Percentiles rank a stretch among this genome's conserved stretches.
Evolutionary conservation across 2,329 filamentous ascomycete genomes (phyloP).

Genomic region (Sarocladium strictum): DNA sequence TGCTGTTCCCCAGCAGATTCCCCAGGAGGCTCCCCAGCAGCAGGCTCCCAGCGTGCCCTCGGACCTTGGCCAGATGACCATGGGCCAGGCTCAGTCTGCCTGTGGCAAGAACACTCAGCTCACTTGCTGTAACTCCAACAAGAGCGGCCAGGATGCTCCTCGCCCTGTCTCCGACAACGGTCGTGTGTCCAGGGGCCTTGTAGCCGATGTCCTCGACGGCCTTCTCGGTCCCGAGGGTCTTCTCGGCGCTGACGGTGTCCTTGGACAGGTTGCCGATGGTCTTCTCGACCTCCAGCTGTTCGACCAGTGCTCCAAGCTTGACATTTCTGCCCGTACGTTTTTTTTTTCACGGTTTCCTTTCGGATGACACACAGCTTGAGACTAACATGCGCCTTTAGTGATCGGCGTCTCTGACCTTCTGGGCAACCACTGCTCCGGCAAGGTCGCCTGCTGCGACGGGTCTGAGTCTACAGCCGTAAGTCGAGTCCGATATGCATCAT

Average conservation of each 20-base stretch:
- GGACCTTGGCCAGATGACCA: background rate
- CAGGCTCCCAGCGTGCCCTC: background rate
- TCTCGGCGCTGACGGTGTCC: background rate
- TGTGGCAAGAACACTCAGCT: conserved; percentile 1
- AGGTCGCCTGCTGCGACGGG: conserved; percentile 1
- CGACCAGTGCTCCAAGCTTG: background rate
- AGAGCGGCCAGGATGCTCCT: background rate
- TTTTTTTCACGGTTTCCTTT: background rate
- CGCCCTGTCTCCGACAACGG: background rate
- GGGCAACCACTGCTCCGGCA: background rate
- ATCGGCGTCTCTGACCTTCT: conserved; percentile 2
- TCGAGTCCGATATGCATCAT: background rate
- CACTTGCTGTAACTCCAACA: background rate
- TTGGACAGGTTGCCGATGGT: background rate
- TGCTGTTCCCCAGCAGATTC: background rate
- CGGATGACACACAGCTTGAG: background rate
- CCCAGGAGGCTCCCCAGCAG: background rate
- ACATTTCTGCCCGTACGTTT: background rate
- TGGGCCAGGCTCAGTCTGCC: background rate
- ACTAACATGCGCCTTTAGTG: background rate
- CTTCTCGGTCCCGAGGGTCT: background rate
- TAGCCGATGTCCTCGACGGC: background rate
- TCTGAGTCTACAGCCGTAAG: conserved; percentile 1
- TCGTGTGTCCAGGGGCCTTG: background rate
- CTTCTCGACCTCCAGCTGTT: background rate